phyloP scores from a whole-genome alignment of 2,329 filamentous ascomycete genomes.

The Penicillium sp. region DNA sequence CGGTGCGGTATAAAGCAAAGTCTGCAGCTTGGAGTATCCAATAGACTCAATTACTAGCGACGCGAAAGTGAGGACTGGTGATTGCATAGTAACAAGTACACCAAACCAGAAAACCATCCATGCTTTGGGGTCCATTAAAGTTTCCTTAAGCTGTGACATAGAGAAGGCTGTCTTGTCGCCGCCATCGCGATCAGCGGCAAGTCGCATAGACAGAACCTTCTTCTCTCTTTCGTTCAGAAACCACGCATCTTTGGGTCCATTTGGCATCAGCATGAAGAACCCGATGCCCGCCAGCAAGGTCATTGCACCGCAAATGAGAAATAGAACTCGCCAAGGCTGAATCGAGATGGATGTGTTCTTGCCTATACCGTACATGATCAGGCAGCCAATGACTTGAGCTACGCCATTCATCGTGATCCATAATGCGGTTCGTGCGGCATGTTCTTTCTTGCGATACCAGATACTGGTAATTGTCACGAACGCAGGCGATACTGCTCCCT shows the following conservation, averaged over 20 bases:
- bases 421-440: conserved; percentile 13
- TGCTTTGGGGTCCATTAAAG: conserved; percentile 45
- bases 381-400: conserved; percentile 47
- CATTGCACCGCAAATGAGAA: conserved; percentile 52
- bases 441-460: conserved; percentile 44
- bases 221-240: conserved; percentile 49
- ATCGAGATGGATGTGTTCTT: conserved; percentile 43
- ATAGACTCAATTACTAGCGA: conserved; percentile 52
- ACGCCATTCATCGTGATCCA: conserved; percentile 51
- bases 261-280: conserved; percentile 47
- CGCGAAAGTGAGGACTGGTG: conserved; percentile 51
- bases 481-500: conserved; percentile 48
- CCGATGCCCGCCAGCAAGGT: conserved; percentile 45
- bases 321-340: conserved; percentile 50
- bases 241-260: conserved; percentile 50
- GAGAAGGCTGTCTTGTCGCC: conserved; percentile 50
- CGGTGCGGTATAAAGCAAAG: conserved; percentile 50
- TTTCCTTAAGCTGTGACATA: conserved; percentile 45
- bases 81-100: conserved; percentile 49
- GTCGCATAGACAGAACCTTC: conserved; percentile 40
- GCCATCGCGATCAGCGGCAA: conserved; percentile 41
- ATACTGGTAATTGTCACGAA: conserved; percentile 50
- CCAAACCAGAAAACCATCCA: conserved; percentile 51
- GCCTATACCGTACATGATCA: conserved; percentile 56
- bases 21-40: conserved; percentile 47